phyloP scores from a whole-genome alignment of 1,139 yeast genomes.

The Candida neerlandica region DNA sequence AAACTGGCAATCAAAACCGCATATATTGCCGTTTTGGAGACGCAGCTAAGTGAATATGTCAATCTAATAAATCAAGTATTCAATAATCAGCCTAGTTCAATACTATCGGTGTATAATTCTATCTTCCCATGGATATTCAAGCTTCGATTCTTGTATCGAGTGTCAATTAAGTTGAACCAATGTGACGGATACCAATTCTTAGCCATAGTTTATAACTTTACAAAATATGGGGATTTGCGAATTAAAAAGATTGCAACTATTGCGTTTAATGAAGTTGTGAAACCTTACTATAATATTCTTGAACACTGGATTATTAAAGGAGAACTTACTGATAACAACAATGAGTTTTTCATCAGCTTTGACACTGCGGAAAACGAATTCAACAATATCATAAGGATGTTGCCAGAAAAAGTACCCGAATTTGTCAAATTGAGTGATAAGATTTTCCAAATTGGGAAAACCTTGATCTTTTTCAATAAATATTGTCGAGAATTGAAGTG shows the following conservation, averaged over 20 bases:
- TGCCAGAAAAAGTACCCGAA: constrained; percentile 54
- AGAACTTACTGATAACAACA: constrained; percentile 53
- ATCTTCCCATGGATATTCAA: constrained; percentile 49
- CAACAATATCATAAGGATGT: constrained; percentile 37
- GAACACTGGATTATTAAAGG: constrained; percentile 75
- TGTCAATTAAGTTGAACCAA: constrained; percentile 36
- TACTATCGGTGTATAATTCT: constrained; percentile 45
- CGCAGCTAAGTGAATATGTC: constrained; percentile 56
- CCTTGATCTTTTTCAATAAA: constrained; percentile 65
- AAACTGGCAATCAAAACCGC: constrained; percentile 66
- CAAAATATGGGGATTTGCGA: constrained; percentile 64
- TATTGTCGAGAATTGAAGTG: constrained; percentile 55
- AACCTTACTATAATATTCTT: constrained; percentile 65
- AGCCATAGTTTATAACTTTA: constrained; percentile 51
- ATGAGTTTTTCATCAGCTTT: constrained; percentile 70
- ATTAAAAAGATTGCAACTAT: constrained; percentile 45
- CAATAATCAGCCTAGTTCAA: constrained; percentile 30
- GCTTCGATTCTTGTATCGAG: constrained; percentile 57
- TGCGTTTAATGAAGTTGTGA: constrained; percentile 51
- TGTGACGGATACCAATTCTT: constrained; percentile 59
- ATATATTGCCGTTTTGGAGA: constrained; percentile 56
- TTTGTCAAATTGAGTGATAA: constrained; percentile 52
- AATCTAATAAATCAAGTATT: constrained; percentile 57
- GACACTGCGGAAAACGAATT: constrained; percentile 32
- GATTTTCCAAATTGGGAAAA: constrained; percentile 77